Evolutionary conservation across 257 asterid species (phyloP).

Genomic region (Plantago ovata): DNA sequence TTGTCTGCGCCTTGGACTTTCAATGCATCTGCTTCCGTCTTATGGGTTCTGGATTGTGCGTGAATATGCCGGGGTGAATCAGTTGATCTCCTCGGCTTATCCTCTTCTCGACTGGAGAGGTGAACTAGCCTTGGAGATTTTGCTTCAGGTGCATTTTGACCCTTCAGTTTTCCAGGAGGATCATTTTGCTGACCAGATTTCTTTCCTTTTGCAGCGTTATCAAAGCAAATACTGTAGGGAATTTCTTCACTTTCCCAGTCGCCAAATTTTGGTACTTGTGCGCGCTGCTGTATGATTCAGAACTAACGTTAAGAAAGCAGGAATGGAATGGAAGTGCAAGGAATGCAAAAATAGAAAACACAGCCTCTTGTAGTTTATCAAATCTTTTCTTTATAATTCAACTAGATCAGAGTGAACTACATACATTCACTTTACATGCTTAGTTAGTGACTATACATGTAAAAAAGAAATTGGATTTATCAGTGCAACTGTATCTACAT

Average conservation of each 20-base stretch:
- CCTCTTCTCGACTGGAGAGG: constrained; percentile 34
- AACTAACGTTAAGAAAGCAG: constrained; percentile 14
- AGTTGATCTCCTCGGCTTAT: constrained; percentile 32
- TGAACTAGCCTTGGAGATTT: constrained; percentile 34
- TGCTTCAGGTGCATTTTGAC: constrained; percentile 30
- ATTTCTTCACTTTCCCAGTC: constrained; percentile 73
- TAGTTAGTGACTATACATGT: neutral
- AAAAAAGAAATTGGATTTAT: neutral
- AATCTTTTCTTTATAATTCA: constrained; percentile 5
- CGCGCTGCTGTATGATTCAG: constrained; percentile 34
- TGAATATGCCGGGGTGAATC: constrained; percentile 32
- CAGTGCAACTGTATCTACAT: too few species aligned
- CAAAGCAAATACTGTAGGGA: constrained; percentile 60
- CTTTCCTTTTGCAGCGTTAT: constrained; percentile 57
- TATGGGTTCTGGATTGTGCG: constrained; percentile 29
- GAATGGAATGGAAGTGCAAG: neutral
- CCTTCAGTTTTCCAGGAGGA: constrained; percentile 35
- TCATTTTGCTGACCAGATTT: constrained; percentile 44
- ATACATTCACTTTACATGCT: neutral
- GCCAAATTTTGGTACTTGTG: constrained; percentile 69
- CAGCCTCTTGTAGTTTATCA: neutral
- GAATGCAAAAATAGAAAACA: neutral
- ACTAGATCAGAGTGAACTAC: neutral
- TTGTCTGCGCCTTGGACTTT: constrained; percentile 33
- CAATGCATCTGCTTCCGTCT: constrained; percentile 34